Base-by-base conservation (phyloP, 441 rosid genomes). In the Aquilaria agallochum region DNA sequence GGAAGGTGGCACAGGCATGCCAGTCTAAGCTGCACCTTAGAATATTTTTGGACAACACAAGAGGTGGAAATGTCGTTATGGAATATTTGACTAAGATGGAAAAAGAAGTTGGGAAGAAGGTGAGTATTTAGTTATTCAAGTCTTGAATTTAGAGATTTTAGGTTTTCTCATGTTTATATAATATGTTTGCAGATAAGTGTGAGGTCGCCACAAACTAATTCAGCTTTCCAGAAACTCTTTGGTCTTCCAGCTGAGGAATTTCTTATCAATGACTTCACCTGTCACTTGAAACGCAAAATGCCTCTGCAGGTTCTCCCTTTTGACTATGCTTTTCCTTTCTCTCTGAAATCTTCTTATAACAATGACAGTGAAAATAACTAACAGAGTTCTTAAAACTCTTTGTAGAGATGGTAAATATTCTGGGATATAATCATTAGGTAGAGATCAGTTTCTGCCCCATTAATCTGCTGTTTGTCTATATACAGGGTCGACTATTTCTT, bases 91-190 rank as follows among this genome's bases (percentile, higher is more conserved):
- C 67, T 77, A 94, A 86, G 83, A 94, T 94, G 99, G 99, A 89
- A 82, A 94, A 94, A 75, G 99, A 94, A 66, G 99, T 94, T 27
- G 99, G 99, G 54, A 91, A 86, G 80, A 94, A 94, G 96, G 96
- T 89, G 83, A 65, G 31, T 44, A 31, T 36, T 56, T 62, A 31
- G 64, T 63, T 59, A 44, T 65, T 47, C 55, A 70, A 58, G 20
- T 13, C 36, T 61, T 60, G 65, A 58, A 34, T 54, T 64, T 55
- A 14, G 31, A 34, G 32, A 56, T 70, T 68, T 31, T 31, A 53
- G 62, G 72, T 64, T 53, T 60, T 50, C 53, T 52, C 61, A 10
- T 13, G 12, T 65, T 33, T 51, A 58, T 31, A 67, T 75, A 64
- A 33, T 44, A 49, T 2, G 11, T 60, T 27, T 75, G 73, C 72